Conservation (phyloP, 805 yeast genomes). For the Lachancea thermotolerans region DNA sequence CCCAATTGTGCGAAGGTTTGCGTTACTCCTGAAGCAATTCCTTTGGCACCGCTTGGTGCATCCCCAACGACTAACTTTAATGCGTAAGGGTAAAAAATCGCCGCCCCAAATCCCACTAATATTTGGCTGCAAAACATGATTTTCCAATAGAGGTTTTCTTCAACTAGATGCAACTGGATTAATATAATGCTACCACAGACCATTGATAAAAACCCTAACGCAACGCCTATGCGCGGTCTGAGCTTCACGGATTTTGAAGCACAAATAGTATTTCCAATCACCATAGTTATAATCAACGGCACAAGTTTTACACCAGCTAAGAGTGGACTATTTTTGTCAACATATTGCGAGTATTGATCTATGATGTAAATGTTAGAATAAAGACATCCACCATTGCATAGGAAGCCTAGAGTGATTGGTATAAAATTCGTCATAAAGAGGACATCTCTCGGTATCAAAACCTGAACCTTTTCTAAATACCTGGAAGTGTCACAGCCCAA, state of each 20-base stretch:
- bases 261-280: slow-evolving; percentile 25
- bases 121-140: slow-evolving; percentile 23
- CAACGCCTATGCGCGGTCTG: slow-evolving; percentile 19
- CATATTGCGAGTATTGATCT: slow-evolving; percentile 24
- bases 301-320: slow-evolving; percentile 34
- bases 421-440: slow-evolving; percentile 24
- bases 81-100: slow-evolving; percentile 33
- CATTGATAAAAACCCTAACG: slow-evolving; percentile 12
- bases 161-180: slow-evolving; percentile 16
- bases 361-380: slow-evolving; percentile 17
- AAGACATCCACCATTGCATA: slow-evolving; percentile 17
- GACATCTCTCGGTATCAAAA: slow-evolving; percentile 27
- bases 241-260: slow-evolving; percentile 15
- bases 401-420: slow-evolving; percentile 18
- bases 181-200: slow-evolving; percentile 21
- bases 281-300: slow-evolving; percentile 31
- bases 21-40: slow-evolving; percentile 34
- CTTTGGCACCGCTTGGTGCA: slow-evolving; percentile 36
- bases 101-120: slow-evolving; percentile 24
- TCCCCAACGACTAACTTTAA: slow-evolving; percentile 26
- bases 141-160: slow-evolving; percentile 26
- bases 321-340: slow-evolving; percentile 28
- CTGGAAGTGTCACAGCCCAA: slow-evolving; percentile 2
- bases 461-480: slow-evolving; percentile 4
- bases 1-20: slow-evolving; percentile 35